Base-by-base conservation (phyloP, 805 yeast species). In the Cyberlindnera mrakii region DNA sequence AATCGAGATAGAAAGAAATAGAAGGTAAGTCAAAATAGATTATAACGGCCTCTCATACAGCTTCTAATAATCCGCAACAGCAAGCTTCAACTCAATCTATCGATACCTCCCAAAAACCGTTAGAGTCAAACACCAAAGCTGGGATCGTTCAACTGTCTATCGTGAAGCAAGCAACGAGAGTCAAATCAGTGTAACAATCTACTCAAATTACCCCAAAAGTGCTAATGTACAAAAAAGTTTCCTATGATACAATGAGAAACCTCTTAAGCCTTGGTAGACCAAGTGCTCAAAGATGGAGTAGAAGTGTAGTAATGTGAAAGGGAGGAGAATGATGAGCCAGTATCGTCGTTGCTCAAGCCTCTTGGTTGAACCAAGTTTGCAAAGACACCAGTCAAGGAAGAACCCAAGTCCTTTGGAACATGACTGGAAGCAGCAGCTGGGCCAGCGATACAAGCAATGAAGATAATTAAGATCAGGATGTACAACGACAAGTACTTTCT, bases 351-450 rank as follows among this genome's bases (percentile, higher is more conserved):
- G 57, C 71, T 65, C 58, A 75, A 77, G 52, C 80, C 78, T 71
- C 88, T 85, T 67, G 96, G 97, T 71, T 91, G 99, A 74, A 91
- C 76, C 50, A 91, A 65, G 63, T 96, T 96, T 30, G 70, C 58
- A 54, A 71, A 66, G 20, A 67, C 64, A 55, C 74, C 73, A 18
- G 71, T 65, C 20, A 63, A 45, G 14, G 40, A 30, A 16, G 39
- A 13, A 39, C 63, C 65, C 39, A 70, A 49, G 39, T 59, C 54
- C 29, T 60, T 52, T 20, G 68, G 58, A 51, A 80, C 71, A 42
- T 74, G 68, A 42, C 75, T 67, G 37, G 87, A 78, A 23, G 91
- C 98, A 51, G 77, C 83, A 30, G 96, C 96, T 52, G 99, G 99
- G 36, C 93, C 97, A 51, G 81, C 83, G 60, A 93, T 81, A 64